phyloP scores from a whole-genome alignment of 148 eudicot genomes.

The Drosera capensis region DNA sequence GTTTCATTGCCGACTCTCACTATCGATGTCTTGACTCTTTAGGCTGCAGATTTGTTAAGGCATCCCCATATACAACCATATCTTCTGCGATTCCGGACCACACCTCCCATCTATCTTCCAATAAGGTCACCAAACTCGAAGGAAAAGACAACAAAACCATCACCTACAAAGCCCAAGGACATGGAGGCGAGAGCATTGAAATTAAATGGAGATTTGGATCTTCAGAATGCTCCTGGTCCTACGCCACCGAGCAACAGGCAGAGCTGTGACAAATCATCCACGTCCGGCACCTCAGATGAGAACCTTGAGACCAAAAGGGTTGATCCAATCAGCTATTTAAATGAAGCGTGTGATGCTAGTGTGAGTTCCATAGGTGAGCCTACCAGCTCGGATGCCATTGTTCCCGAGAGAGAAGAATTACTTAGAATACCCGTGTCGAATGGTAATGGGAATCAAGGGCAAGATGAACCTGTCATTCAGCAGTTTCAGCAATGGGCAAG shows the following conservation, averaged over 20 bases:
- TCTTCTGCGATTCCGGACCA: constrained; percentile 53
- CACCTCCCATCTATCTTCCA: constrained; percentile 73
- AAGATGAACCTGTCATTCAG: constrained; percentile 5
- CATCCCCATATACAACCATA: constrained; percentile 81
- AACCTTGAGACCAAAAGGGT: constrained; percentile 72
- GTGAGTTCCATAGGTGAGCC: constrained; percentile 46
- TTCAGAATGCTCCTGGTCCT: constrained; percentile 14
- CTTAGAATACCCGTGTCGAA: constrained; percentile 19
- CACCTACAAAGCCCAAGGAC: constrained; percentile 29
- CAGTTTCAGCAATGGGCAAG: constrained; percentile 13
- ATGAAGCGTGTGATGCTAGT: constrained; percentile 32
- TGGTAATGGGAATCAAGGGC: constrained; percentile 20
- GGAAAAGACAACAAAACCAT: constrained; percentile 39
- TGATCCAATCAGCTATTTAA: constrained; percentile 62
- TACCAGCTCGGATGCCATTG: constrained; percentile 24
- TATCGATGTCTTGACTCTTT: not conserved
- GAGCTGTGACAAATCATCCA: constrained; percentile 22
- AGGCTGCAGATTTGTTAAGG: constrained; percentile 88
- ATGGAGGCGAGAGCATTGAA: constrained; percentile 22
- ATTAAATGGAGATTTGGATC: constrained; percentile 17
- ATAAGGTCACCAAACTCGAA: constrained; percentile 56
- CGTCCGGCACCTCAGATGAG: constrained; percentile 24
- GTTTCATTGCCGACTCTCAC: constrained; percentile 4
- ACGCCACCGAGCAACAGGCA: constrained; percentile 14
- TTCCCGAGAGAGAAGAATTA: constrained; percentile 28